These are phyloP conservation scores for Marasmius oreades DNA, from an alignment of 1,284 basidiomycete species.

Conservation along the genomic window DNA sequence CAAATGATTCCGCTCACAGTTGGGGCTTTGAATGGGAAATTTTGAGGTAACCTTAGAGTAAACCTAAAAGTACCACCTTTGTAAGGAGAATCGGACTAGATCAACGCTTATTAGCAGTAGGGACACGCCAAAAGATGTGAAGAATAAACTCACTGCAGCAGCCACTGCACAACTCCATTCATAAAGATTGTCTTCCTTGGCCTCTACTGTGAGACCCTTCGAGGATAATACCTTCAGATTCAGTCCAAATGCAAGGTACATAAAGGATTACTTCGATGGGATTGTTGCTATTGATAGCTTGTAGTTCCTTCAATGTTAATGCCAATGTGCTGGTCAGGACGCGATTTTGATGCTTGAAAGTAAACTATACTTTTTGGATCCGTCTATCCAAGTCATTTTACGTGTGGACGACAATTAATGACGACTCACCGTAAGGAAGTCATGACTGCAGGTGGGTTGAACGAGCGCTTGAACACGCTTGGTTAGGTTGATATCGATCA, in stretches of 20 bases:
- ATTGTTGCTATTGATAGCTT: slow-evolving; percentile 51
- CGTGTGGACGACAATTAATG: not conserved
- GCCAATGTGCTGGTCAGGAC: slow-evolving; percentile 10
- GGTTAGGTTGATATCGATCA: no score
- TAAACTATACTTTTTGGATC: slow-evolving; percentile 57
- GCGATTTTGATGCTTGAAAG: slow-evolving; percentile 2
- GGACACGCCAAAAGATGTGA: slow-evolving; percentile 7
- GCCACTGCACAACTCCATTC: slow-evolving; percentile 78
- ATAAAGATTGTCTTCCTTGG: slow-evolving; percentile 72
- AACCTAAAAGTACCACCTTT: slow-evolving; percentile 81
- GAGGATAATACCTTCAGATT: not conserved
- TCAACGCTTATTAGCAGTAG: slow-evolving; percentile 6
- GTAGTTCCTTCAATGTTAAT: slow-evolving; percentile 48
- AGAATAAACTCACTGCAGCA: slow-evolving; percentile 56
- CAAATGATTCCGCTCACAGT: slow-evolving; percentile 43
- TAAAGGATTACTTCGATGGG: slow-evolving; percentile 53
- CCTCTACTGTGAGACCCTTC: slow-evolving; percentile 60
- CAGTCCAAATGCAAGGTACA: slow-evolving; percentile 12
- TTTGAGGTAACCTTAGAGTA: slow-evolving; percentile 64
- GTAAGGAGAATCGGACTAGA: slow-evolving; percentile 79
- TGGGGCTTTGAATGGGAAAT: slow-evolving; percentile 91
- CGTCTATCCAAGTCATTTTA: slow-evolving; percentile 39
- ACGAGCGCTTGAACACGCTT: no score
- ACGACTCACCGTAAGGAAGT: slow-evolving; percentile 52
- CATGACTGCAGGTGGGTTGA: slow-evolving; percentile 32